phyloP scores from a whole-genome alignment of 2,329 filamentous ascomycete genomes.

The Fusarium verrucosum region DNA sequence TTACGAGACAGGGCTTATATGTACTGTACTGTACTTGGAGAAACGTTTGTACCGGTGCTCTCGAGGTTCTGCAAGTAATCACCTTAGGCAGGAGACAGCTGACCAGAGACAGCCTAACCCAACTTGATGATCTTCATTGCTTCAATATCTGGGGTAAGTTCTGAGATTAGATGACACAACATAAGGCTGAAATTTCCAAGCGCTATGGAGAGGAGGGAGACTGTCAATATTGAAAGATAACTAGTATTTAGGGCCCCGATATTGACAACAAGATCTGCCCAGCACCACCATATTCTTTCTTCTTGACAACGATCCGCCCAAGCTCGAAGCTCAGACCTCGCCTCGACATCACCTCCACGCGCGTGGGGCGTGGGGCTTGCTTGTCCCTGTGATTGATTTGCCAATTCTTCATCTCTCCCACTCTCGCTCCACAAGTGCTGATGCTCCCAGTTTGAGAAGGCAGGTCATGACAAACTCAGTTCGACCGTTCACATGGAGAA shows the following conservation, averaged over 20 bases:
- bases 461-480: slow-evolving; percentile 46
- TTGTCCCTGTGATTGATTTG: slow-evolving; percentile 42
- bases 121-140: slow-evolving; percentile 24
- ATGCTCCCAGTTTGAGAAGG: slow-evolving; percentile 36
- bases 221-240: slow-evolving; percentile 19
- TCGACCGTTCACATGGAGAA: slow-evolving; percentile 39
- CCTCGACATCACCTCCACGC: slow-evolving; percentile 40
- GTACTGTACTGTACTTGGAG: slow-evolving; percentile 2
- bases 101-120: slow-evolving; percentile 12
- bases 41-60: background rate
- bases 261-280: slow-evolving; percentile 1
- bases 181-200: slow-evolving; percentile 34
- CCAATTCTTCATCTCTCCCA: slow-evolving; percentile 40
- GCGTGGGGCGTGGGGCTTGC: slow-evolving; percentile 44
- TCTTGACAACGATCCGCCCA: background rate
- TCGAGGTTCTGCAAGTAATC: slow-evolving; percentile 4
- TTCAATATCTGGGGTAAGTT: slow-evolving; percentile 29
- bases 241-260: slow-evolving; percentile 24
- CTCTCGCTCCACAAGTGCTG: slow-evolving; percentile 45
- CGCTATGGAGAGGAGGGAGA: slow-evolving; percentile 14
- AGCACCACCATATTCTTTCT: slow-evolving; percentile 2
- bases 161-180: slow-evolving; percentile 29
- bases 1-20: slow-evolving; percentile 6
- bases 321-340: slow-evolving; percentile 22
- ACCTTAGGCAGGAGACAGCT: background rate